Percentiles rank a stretch among this genome's conserved stretches.
These are phyloP conservation scores for Russula emetica DNA, from an alignment of 768 basidiomycete genomes.

Conservation along the genomic window DNA sequence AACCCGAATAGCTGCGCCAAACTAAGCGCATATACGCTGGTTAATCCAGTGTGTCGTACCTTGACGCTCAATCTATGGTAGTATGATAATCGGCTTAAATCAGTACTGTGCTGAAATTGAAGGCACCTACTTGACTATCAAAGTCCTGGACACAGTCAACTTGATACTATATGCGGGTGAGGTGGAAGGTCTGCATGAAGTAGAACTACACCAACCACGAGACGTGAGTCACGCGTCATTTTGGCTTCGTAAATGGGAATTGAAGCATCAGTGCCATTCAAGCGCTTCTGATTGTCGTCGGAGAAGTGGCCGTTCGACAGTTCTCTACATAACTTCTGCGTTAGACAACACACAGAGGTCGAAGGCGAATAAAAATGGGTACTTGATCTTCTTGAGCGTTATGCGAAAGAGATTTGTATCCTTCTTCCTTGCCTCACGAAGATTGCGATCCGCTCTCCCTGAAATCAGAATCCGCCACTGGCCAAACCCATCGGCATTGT, in stretches of 20 bases:
- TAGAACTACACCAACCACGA: slow-evolving; percentile 13
- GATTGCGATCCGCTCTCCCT: slow-evolving; percentile 44
- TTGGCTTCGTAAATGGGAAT: slow-evolving; percentile 68
- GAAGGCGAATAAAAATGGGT: not conserved
- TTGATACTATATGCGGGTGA: slow-evolving; percentile 30
- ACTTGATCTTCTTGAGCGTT: slow-evolving; percentile 68
- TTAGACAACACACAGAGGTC: not conserved
- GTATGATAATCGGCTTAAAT: not conserved
- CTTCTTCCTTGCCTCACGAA: slow-evolving; percentile 45
- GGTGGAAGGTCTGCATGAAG: not conserved
- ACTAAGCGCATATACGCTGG: not conserved
- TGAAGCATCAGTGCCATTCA: slow-evolving; percentile 43
- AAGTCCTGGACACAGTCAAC: slow-evolving; percentile 28
- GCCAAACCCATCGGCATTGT: slow-evolving; percentile 56
- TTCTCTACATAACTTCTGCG: slow-evolving; percentile 41
- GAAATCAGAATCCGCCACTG: slow-evolving; percentile 60
- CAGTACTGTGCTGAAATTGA: not conserved
- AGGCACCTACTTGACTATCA: slow-evolving; percentile 17
- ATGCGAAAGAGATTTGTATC: slow-evolving; percentile 48
- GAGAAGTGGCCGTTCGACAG: slow-evolving; percentile 69
- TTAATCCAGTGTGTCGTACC: slow-evolving; percentile 29
- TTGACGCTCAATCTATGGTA: slow-evolving; percentile 38
- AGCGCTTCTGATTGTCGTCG: slow-evolving; percentile 58
- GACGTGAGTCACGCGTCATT: slow-evolving; percentile 41
- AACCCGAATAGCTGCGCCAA: slow-evolving; percentile 41